phyloP scores from a whole-genome alignment of 371 early-diverging fungal species.

The Actinomucor elegans region DNA sequence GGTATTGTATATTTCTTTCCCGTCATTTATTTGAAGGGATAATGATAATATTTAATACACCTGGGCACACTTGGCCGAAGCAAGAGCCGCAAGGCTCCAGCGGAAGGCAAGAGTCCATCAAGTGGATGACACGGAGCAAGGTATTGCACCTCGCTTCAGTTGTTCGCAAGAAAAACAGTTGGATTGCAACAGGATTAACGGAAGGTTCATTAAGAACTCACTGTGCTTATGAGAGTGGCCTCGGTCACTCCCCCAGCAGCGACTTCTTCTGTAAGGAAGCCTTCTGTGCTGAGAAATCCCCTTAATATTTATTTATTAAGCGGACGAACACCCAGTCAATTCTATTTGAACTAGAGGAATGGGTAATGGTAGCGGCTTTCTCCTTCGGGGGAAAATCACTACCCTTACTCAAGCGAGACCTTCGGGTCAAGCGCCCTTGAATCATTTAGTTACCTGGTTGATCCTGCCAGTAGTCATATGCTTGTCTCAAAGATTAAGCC shows the following conservation, averaged over 20 bases:
- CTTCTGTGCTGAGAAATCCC: too few species aligned
- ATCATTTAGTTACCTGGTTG: conserved; percentile 1
- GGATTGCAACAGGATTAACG: too few species aligned
- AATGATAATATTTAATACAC: not conserved
- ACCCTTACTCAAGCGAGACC: not conserved
- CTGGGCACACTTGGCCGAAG: not conserved
- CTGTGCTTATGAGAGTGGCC: not conserved
- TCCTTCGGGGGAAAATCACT: too few species aligned
- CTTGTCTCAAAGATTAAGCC: conserved; percentile 18
- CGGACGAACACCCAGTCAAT: too few species aligned
- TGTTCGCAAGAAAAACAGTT: not conserved
- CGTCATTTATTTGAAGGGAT: not conserved
- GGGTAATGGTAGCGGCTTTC: not conserved
- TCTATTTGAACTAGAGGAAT: not conserved
- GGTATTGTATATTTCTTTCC: conserved; percentile 1
- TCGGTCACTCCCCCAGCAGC: too few species aligned
- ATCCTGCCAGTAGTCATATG: conserved; percentile 9
- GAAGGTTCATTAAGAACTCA: not conserved
- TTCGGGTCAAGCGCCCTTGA: not conserved
- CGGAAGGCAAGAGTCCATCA: too few species aligned
- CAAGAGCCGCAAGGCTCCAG: too few species aligned
- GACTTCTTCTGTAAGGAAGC: too few species aligned
- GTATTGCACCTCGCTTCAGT: not conserved
- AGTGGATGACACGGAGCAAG: not conserved
- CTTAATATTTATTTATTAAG: too few species aligned